These are phyloP conservation scores for Daedaleopsis sinensis DNA, from an alignment of 768 basidiomycete genomes.

Conservation along the genomic window DNA sequence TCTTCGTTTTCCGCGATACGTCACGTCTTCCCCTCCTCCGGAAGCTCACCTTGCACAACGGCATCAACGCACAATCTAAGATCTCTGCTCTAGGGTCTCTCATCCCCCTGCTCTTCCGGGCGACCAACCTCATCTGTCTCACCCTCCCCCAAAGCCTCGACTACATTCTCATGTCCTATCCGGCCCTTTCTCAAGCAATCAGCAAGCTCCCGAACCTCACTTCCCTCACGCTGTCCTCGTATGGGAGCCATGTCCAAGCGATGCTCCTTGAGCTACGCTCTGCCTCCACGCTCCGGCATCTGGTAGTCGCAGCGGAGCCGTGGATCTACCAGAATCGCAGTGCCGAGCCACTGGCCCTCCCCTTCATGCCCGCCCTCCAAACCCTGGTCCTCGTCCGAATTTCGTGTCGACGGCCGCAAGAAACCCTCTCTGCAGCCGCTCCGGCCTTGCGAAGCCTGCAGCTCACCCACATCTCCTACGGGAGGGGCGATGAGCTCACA, in stretches of 20 bases:
- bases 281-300: background rate
- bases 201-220: background rate
- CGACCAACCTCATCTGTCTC: background rate
- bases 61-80: background rate
- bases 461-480: background rate
- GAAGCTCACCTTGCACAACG: background rate
- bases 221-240: background rate
- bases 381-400: background rate
- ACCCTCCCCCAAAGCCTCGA: background rate
- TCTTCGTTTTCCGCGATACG: background rate
- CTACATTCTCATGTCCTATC: background rate
- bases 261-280: background rate
- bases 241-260: background rate
- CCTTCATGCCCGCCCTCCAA: constrained; percentile 1
- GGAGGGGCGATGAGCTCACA: background rate
- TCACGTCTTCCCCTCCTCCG: background rate
- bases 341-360: background rate
- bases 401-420: background rate
- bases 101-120: background rate
- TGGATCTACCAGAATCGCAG: background rate
- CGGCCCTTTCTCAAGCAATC: background rate
- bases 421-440: background rate
- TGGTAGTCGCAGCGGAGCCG: background rate
- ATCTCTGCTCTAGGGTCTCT: background rate
- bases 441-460: background rate